Conservation (phyloP, 306 rosid genomes). For the Dalbergia cultrata region DNA sequence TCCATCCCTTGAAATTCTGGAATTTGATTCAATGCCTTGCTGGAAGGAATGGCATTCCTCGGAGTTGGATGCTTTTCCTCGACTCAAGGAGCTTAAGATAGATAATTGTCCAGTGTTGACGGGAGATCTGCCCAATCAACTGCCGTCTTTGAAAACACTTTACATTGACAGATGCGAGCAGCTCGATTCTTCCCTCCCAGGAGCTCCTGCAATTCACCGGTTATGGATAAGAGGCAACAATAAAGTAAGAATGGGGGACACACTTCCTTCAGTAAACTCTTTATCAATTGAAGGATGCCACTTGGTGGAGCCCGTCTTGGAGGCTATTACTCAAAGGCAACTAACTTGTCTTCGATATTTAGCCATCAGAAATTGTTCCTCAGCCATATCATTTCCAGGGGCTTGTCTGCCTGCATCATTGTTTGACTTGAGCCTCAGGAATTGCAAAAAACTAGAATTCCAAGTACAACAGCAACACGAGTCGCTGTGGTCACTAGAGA, state of each 20-base stretch:
- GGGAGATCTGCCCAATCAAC: background rate
- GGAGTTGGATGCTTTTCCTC: background rate
- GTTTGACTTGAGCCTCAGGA: rapidly evolving
- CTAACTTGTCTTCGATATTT: background rate
- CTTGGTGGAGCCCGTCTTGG: background rate
- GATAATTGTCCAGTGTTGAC: background rate
- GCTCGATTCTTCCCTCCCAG: no score
- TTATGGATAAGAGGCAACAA: no score
- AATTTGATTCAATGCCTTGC: background rate
- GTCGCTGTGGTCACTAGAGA: no score
- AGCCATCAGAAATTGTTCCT: background rate
- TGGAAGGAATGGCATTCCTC: background rate
- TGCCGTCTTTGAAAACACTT: no score
- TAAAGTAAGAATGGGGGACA: background rate
- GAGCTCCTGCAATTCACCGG: no score
- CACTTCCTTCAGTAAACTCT: background rate
- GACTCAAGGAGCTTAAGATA: background rate
- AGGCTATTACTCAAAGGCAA: background rate
- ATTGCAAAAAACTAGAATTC: background rate
- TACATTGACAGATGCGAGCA: no score
- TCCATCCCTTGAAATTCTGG: background rate
- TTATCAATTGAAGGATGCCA: background rate
- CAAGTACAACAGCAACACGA: no score
- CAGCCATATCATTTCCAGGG: background rate
- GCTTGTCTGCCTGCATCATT: background rate